Evolutionary conservation across 2,329 filamentous ascomycete species (phyloP).

Genomic region (Hypoxylon sp.): DNA sequence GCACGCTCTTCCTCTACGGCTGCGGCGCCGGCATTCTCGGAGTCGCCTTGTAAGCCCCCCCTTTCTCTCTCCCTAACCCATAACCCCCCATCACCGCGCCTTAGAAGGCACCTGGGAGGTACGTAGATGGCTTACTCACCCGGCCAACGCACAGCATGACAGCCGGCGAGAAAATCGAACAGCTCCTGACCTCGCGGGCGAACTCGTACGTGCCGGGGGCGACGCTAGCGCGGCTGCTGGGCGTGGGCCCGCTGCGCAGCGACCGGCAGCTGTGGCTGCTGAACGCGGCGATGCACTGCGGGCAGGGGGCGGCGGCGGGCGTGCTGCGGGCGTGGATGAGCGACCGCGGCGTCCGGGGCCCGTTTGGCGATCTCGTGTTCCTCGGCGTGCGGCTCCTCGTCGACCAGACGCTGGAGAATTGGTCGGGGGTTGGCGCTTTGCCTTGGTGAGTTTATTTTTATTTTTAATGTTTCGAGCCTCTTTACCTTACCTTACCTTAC

Average conservation of each 20-base stretch:
- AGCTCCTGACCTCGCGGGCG: background rate
- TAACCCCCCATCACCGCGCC: too few relatives aligned
- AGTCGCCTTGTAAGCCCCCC: background rate
- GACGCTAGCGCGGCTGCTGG: background rate
- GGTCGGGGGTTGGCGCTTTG: constrained; percentile 3
- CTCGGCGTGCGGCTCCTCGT: background rate
- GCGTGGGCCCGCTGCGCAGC: background rate
- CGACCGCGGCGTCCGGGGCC: constrained; percentile 11
- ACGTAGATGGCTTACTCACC: background rate
- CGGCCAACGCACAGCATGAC: background rate
- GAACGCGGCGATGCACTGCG: background rate
- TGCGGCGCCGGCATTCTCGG: background rate
- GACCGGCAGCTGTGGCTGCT: background rate
- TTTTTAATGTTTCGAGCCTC: too few relatives aligned
- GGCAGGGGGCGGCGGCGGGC: background rate
- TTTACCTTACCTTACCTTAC: background rate
- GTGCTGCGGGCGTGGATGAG: constrained; percentile 13
- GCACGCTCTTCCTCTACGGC: constrained; percentile 2
- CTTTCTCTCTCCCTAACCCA: too few relatives aligned
- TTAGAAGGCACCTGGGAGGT: too few relatives aligned
- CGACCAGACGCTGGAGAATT: constrained; percentile 13
- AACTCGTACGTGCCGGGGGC: background rate
- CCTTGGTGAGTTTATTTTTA: constrained; percentile 6
- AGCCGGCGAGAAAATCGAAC: background rate
- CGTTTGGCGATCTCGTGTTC: constrained; percentile 1